Evolutionary conservation across 1,139 yeast species (phyloP).

Genomic region (Wickerhamomyces sp.): DNA sequence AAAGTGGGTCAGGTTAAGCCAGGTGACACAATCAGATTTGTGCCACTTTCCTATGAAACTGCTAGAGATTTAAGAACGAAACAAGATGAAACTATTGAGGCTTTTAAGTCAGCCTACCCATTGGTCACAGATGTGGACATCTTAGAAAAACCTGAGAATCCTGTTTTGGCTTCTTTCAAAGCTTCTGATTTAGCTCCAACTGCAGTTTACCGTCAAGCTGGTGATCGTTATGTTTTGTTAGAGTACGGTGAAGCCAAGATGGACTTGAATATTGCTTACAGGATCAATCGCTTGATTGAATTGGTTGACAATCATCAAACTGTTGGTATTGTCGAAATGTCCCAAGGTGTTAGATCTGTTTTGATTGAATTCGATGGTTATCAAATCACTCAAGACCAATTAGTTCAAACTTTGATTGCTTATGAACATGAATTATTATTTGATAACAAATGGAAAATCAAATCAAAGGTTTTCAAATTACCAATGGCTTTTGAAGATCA

Average conservation of each 20-base stretch:
- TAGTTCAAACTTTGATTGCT: constrained; percentile 61
- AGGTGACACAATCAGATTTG: constrained; percentile 79
- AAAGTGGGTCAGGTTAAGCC: constrained; percentile 97
- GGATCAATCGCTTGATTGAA: constrained; percentile 78
- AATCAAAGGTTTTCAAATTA: constrained; percentile 73
- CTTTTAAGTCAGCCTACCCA: constrained; percentile 41
- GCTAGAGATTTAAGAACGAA: constrained; percentile 60
- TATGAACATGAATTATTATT: constrained; percentile 72
- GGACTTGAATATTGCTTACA: constrained; percentile 80
- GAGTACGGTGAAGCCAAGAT: constrained; percentile 88
- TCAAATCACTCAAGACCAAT: constrained; percentile 51
- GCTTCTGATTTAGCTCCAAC: constrained; percentile 54
- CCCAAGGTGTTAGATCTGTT: constrained; percentile 94
- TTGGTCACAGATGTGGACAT: constrained; percentile 28
- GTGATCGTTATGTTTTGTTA: constrained; percentile 85
- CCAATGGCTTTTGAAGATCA: constrained; percentile 97
- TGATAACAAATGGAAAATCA: constrained; percentile 79
- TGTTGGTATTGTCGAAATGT: constrained; percentile 86
- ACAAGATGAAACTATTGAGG: constrained; percentile 53
- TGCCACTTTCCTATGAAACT: constrained; percentile 64
- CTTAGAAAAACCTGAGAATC: constrained; percentile 47
- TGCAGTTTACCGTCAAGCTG: constrained; percentile 91
- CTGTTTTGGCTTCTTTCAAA: constrained; percentile 51
- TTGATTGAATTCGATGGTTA: constrained; percentile 73
- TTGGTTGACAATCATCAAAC: constrained; percentile 63